These are phyloP conservation scores for Claviceps cyperi DNA, from an alignment of 2,329 filamentous ascomycete genomes.

Conservation along the genomic window DNA sequence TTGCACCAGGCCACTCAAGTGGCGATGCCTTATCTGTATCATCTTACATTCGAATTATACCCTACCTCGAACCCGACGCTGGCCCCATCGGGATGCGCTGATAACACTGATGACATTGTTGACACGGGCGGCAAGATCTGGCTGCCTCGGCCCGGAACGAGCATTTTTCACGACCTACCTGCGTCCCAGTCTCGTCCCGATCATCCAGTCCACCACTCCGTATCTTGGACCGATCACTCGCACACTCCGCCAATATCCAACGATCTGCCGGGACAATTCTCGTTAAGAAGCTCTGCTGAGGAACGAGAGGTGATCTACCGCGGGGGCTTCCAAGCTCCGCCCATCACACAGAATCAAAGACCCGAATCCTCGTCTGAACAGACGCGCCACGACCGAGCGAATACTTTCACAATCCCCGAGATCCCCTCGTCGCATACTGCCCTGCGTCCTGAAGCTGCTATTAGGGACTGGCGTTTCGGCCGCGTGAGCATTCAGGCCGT, in stretches of 20 bases:
- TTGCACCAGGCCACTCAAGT: neutral
- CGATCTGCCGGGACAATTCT: too few species aligned
- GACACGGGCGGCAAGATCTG: slow-evolving; percentile 23
- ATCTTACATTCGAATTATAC: slow-evolving; percentile 54
- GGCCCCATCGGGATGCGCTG: slow-evolving; percentile 5
- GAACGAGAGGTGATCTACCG: too few species aligned
- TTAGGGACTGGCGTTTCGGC: slow-evolving; percentile 67
- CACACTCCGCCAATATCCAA: neutral
- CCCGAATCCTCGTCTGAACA: slow-evolving; percentile 24
- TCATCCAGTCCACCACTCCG: slow-evolving; percentile 9
- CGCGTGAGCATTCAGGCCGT: slow-evolving; percentile 67
- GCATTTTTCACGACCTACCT: slow-evolving; percentile 43
- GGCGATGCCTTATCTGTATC: slow-evolving; percentile 48
- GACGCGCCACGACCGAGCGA: slow-evolving; percentile 25
- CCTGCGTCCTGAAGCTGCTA: slow-evolving; percentile 33
- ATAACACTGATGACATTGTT: neutral
- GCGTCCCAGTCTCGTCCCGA: slow-evolving; percentile 25
- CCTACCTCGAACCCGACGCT: slow-evolving; percentile 24
- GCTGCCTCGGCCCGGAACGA: slow-evolving; percentile 32
- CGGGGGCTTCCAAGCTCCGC: too few species aligned
- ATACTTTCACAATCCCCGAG: slow-evolving; percentile 20
- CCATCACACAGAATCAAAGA: slow-evolving; percentile 13
- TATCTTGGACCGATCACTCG: slow-evolving; percentile 1
- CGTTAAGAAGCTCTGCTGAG: neutral
- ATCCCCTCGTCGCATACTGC: slow-evolving; percentile 28